Percentiles rank a stretch among this genome's conserved stretches.
Evolutionary conservation across 2,329 filamentous ascomycete genomes (phyloP).

Genomic region (Ascochyta clinopodiicola): DNA sequence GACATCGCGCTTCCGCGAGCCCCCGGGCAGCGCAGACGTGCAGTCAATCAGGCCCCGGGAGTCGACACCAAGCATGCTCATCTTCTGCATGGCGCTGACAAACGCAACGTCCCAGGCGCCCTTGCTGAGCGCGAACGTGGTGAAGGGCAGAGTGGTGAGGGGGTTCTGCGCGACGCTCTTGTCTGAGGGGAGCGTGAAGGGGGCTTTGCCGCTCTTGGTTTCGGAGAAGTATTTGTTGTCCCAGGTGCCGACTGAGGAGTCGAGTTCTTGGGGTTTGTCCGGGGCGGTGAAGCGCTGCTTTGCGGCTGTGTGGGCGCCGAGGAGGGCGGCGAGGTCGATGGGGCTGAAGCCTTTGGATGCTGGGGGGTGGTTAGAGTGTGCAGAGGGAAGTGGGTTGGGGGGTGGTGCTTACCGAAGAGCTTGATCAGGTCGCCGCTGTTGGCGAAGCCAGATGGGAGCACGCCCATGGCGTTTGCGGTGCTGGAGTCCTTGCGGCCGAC

Average conservation of each 20-base stretch:
- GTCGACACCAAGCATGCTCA: constrained; percentile 45
- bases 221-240: constrained; percentile 47
- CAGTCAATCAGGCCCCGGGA: constrained; percentile 37
- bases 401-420: constrained; percentile 36
- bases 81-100: constrained; percentile 45
- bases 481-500: constrained; percentile 43
- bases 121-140: constrained; percentile 35
- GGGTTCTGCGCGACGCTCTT: constrained; percentile 36
- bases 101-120: constrained; percentile 41
- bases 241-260: constrained; percentile 48
- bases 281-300: constrained; percentile 39
- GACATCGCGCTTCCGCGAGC: constrained; percentile 41
- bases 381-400: no score
- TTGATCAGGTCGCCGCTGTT: constrained; percentile 29
- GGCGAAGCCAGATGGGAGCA: constrained; percentile 32
- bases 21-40: constrained; percentile 40
- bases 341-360: constrained; percentile 46
- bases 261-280: constrained; percentile 35
- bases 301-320: constrained; percentile 47
- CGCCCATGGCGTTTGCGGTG: constrained; percentile 26
- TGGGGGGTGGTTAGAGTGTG: background rate
- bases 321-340: constrained; percentile 47
- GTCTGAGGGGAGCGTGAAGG: constrained; percentile 39
- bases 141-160: constrained; percentile 28
- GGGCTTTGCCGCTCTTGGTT: constrained; percentile 36